Evolutionary conservation across 371 early-diverging fungal genomes (phyloP).

Genomic region (Ordospora pajunii): DNA sequence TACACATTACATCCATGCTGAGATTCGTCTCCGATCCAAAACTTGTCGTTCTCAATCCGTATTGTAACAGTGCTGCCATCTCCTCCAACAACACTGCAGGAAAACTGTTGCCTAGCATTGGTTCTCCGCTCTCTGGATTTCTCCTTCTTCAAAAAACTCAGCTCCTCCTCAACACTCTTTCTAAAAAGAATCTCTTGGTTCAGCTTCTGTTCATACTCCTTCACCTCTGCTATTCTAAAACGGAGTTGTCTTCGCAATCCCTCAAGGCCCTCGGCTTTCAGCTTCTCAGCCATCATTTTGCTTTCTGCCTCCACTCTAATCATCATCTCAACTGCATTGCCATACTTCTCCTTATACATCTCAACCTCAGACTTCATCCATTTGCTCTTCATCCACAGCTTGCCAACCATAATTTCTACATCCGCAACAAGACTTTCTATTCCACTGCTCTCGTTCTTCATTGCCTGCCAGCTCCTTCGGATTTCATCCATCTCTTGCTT

Average conservation of each 20-base stretch:
- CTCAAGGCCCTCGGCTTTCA: not conserved
- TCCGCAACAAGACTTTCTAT: not conserved
- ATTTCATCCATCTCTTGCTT: not conserved
- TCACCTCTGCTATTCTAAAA: constrained; percentile 37
- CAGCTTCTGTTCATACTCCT: constrained; percentile 51
- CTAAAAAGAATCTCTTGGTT: constrained; percentile 37
- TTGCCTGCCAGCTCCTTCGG: not conserved
- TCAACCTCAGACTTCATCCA: not conserved
- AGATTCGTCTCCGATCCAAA: constrained; percentile 5
- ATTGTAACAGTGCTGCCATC: not conserved
- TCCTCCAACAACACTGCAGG: not conserved
- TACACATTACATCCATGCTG: constrained; percentile 25
- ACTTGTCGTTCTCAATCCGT: constrained; percentile 7
- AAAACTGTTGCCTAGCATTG: constrained; percentile 1
- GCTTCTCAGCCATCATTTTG: constrained; percentile 3
- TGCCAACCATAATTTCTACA: not conserved
- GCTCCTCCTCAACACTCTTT: constrained; percentile 42
- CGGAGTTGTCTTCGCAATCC: constrained; percentile 49
- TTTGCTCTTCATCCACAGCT: not conserved
- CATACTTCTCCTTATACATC: not conserved
- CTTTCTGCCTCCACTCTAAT: not conserved
- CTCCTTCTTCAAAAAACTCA: constrained; percentile 18
- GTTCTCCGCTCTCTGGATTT: not conserved
- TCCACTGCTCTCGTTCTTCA: not conserved
- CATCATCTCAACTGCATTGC: not conserved